A percentile compares a stretch with the other conserved stretches of the same genome.
These are phyloP conservation scores for Solanum ahanhuiri DNA, from an alignment of 257 asterid genomes.

Conservation along the genomic window DNA sequence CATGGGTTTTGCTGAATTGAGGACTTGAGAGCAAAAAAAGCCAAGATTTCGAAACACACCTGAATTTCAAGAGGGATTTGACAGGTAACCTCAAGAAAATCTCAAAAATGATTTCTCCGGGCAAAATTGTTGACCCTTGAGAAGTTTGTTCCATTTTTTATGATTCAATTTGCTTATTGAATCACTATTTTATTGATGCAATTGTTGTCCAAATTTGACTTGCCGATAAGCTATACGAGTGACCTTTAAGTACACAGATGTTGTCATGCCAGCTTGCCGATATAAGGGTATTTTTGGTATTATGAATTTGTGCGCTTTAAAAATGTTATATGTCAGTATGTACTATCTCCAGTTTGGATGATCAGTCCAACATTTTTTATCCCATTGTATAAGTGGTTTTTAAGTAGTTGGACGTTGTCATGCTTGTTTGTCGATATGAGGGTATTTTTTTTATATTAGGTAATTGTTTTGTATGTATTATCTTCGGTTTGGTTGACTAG, in stretches of 20 bases:
- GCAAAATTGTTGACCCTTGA: not conserved
- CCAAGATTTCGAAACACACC: conserved; percentile 43
- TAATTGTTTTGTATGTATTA: too few species aligned
- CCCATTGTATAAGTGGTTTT: too few species aligned
- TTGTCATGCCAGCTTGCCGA: not conserved
- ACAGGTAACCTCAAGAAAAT: conserved; percentile 39
- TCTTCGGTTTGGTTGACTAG: too few species aligned
- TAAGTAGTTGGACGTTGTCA: too few species aligned
- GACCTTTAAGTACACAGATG: not conserved
- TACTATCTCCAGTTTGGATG: too few species aligned
- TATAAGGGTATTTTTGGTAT: not conserved
- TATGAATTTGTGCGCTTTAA: not conserved
- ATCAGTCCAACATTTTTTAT: too few species aligned
- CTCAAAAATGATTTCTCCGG: conserved; percentile 27
- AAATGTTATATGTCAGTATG: too few species aligned
- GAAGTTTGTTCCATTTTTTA: not conserved
- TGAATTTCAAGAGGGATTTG: conserved; percentile 30
- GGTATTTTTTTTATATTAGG: too few species aligned
- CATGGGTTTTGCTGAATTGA: conserved; percentile 24
- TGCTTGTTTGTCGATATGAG: too few species aligned
- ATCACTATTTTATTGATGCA: not conserved
- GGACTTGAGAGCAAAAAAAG: conserved; percentile 22
- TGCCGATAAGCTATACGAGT: not conserved
- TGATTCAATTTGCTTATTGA: not conserved
- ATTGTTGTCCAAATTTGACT: too few species aligned